phyloP scores from a whole-genome alignment of 371 early-diverging fungal genomes.

The Paraphysoderma sedebokerense region DNA sequence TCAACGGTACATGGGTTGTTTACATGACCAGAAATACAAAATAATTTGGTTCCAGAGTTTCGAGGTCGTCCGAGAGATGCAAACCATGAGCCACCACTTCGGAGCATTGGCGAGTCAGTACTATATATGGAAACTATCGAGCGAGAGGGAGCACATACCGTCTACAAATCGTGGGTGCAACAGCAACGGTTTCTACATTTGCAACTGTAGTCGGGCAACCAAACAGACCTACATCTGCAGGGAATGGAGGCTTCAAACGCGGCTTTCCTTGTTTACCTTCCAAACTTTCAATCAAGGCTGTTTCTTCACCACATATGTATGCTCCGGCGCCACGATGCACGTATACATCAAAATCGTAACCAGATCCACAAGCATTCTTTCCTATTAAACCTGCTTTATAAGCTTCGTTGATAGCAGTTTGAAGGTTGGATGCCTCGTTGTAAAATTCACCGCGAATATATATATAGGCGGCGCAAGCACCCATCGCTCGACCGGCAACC shows the following conservation, averaged over 20 bases:
- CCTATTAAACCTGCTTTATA: constrained; percentile 92
- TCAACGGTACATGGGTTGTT: constrained; percentile 95
- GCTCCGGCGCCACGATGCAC: constrained; percentile 95
- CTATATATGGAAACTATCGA: neutral
- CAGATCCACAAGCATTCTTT: constrained; percentile 91
- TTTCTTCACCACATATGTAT: constrained; percentile 97
- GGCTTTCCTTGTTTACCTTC: constrained; percentile 98
- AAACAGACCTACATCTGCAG: constrained; percentile 93
- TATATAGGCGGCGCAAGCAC: constrained; percentile 92
- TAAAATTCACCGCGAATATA: constrained; percentile 97
- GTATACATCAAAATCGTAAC: constrained; percentile 91
- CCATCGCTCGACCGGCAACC: constrained; percentile 91
- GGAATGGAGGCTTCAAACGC: constrained; percentile 96
- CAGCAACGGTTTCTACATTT: constrained; percentile 95
- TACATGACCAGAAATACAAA: constrained; percentile 93
- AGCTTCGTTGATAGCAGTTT: constrained; percentile 89
- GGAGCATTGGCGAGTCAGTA: too few species aligned
- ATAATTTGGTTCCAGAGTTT: constrained; percentile 91
- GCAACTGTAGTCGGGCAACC: constrained; percentile 97
- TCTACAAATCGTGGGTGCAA: constrained; percentile 88
- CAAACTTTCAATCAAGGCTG: constrained; percentile 89
- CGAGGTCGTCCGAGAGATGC: constrained; percentile 82
- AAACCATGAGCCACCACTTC: constrained; percentile 81
- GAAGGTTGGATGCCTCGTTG: constrained; percentile 86
- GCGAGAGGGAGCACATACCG: constrained; percentile 19